A percentile compares a stretch with the other conserved stretches of the same genome.
Evolutionary conservation across 2,329 filamentous ascomycete species (phyloP).

Genomic region (Neoascochyta sp.): DNA sequence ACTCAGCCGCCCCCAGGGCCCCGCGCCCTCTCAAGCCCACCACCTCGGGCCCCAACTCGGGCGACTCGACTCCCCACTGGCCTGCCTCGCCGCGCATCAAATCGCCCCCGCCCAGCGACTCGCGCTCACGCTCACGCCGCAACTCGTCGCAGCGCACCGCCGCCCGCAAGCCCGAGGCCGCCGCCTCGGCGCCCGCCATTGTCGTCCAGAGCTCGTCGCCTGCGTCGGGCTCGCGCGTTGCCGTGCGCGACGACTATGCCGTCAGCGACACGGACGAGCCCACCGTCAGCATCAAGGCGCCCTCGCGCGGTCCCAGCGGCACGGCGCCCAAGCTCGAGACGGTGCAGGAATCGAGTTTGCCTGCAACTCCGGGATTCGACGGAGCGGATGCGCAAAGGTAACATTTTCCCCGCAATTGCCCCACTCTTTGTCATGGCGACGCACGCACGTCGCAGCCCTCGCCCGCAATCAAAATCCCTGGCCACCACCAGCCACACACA

Average conservation of each 20-base stretch:
- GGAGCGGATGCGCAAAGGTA: conserved; percentile 30
- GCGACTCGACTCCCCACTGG: conserved; percentile 61
- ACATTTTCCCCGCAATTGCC: conserved; percentile 26
- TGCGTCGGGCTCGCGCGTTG: conserved; percentile 32
- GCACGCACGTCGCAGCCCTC: conserved; percentile 21
- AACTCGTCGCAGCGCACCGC: conserved; percentile 45
- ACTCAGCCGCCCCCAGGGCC: conserved; percentile 57
- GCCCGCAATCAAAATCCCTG: conserved; percentile 15
- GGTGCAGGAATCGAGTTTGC: conserved; percentile 81
- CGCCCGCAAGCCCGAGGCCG: conserved; percentile 26
- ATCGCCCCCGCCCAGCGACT: conserved; percentile 64
- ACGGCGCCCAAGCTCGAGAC: conserved; percentile 70
- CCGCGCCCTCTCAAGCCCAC: conserved; percentile 62
- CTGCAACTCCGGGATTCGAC: conserved; percentile 59
- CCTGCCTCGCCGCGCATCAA: conserved; percentile 72
- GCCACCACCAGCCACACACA: conserved; percentile 8
- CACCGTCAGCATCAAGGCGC: conserved; percentile 37
- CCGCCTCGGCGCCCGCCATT: conserved; percentile 41
- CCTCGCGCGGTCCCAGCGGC: conserved; percentile 55
- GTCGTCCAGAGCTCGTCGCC: conserved; percentile 44
- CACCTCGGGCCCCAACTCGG: conserved; percentile 46
- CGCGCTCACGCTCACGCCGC: conserved; percentile 40
- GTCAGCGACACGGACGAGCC: conserved; percentile 39
- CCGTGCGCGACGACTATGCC: conserved; percentile 23
- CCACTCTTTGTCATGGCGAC: conserved; percentile 28